These are phyloP conservation scores for Fusarium sambucinum DNA, from an alignment of 2,329 filamentous ascomycete species.

Conservation along the genomic window DNA sequence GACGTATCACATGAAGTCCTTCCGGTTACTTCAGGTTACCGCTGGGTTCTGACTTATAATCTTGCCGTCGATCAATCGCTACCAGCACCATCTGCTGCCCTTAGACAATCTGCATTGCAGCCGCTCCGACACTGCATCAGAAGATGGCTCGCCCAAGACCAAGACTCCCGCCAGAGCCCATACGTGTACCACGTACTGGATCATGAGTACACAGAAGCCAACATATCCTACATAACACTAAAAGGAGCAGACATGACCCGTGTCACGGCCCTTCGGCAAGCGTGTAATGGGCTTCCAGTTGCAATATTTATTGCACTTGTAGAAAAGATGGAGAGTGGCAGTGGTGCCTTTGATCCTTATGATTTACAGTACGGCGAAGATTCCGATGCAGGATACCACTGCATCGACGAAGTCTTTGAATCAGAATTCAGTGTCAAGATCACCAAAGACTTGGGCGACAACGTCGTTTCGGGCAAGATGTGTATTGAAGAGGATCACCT, in stretches of 20 bases:
- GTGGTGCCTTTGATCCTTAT: not conserved
- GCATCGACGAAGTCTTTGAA: conserved; percentile 29
- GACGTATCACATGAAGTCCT: conserved; percentile 66
- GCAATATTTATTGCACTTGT: conserved; percentile 52
- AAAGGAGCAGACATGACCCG: conserved; percentile 47
- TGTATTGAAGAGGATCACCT: conserved; percentile 27
- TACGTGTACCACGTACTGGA: conserved; percentile 51
- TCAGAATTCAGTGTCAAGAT: conserved; percentile 32
- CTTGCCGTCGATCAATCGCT: conserved; percentile 49
- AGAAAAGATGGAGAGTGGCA: conserved; percentile 47
- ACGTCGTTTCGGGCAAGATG: not conserved
- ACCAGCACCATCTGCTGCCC: conserved; percentile 39
- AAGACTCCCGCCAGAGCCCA: not conserved
- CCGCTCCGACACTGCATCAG: conserved; percentile 41
- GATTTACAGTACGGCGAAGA: conserved; percentile 2
- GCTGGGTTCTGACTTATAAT: conserved; percentile 66
- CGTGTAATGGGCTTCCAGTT: conserved; percentile 46
- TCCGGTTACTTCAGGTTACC: conserved; percentile 60
- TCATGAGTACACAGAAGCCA: conserved; percentile 52
- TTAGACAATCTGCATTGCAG: conserved; percentile 9
- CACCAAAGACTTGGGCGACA: conserved; percentile 48
- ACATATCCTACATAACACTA: conserved; percentile 47
- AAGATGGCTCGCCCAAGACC: conserved; percentile 45
- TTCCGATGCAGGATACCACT: conserved; percentile 21
- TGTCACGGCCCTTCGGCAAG: conserved; percentile 43